Evolutionary conservation across 1,284 basidiomycete genomes (phyloP).

Genomic region (Fereydounia khargensis): DNA sequence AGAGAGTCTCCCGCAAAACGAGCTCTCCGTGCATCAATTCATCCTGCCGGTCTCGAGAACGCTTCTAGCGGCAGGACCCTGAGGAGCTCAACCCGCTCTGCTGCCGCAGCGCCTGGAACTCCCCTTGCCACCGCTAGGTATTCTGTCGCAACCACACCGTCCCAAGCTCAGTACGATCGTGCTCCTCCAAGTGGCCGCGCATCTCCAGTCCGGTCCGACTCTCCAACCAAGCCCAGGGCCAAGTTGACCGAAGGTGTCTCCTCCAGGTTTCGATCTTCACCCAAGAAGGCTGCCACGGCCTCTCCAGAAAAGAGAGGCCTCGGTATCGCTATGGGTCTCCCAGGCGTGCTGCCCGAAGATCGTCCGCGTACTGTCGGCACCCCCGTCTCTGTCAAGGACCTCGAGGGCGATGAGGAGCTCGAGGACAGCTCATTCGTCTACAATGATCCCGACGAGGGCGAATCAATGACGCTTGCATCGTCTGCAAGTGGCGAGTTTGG

Average conservation of each 20-base stretch:
- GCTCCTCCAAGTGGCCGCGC: no score
- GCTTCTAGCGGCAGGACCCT: no score
- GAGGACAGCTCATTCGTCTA: constrained; percentile 43
- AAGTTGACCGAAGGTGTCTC: background rate
- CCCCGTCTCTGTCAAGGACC: background rate
- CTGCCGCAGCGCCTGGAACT: no score
- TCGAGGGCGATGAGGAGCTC: background rate
- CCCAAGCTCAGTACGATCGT: no score
- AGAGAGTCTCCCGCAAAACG: no score
- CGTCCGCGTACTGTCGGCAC: background rate
- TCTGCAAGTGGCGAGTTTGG: background rate
- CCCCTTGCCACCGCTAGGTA: no score
- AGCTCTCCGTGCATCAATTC: no score
- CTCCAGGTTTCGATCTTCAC: background rate
- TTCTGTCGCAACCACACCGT: no score
- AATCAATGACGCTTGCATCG: background rate
- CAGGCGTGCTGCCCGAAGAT: background rate
- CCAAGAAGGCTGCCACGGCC: background rate
- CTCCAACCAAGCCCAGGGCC: background rate
- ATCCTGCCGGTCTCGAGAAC: no score
- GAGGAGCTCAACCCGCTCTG: no score
- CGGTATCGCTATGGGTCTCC: background rate
- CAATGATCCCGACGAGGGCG: constrained; percentile 9
- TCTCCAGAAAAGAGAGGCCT: background rate
- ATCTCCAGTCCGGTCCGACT: no score